Base-by-base conservation (phyloP, 768 basidiomycete genomes). In the Dentipellis fragilis region DNA sequence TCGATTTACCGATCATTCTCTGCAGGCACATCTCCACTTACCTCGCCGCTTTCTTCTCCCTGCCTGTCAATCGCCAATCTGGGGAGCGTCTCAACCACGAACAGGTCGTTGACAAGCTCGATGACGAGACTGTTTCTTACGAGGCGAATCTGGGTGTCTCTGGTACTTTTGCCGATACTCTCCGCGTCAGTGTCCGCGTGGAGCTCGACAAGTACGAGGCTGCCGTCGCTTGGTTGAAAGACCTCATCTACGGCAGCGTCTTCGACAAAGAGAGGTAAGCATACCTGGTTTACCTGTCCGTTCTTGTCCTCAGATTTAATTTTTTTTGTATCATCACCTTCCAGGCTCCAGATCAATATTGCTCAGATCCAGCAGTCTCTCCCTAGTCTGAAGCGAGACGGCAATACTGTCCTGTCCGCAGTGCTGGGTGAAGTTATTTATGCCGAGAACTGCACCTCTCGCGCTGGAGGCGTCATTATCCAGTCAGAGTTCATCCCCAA, bases 381-480 rank as follows among this genome's bases (percentile, higher is more conserved):
- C 35, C 95, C 96, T 2, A 87, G 93, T 66, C 73, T 89, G 63
- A 98, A 97, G 75, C 81, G 96, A 39, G 87, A 91, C 65, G 95
- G 93, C 11, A 81, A 73, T 64, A 85, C 80, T 29, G 88, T 98
- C 10, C 74, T 93, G 48, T 75, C 77, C 10, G 86, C 92, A 8
- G 71, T 92, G 34, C 84, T 80, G 71, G 71, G 79, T 16, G 78
- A 83, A 57, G 65, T 90, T 23, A 64, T 92, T 22, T 88, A 80
- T 63, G 78, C 80, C 59, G 78, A 84, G 61, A 75, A 74, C 49
- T 91, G 89, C 4, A 87, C 87, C 10, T 80, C 81, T 11, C 79
- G 83, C 35, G 80, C 81, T 53, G 76, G 77, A 61, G 78, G 81
- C 29, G 74, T 98, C 42, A 75, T 94, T 14, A 71, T 81, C 10